Evolutionary conservation across 352 stramenopile genomes (phyloP), one percentile per base, ranked within the genome.

Genomic region (Thalassiosira sp.): DNA sequence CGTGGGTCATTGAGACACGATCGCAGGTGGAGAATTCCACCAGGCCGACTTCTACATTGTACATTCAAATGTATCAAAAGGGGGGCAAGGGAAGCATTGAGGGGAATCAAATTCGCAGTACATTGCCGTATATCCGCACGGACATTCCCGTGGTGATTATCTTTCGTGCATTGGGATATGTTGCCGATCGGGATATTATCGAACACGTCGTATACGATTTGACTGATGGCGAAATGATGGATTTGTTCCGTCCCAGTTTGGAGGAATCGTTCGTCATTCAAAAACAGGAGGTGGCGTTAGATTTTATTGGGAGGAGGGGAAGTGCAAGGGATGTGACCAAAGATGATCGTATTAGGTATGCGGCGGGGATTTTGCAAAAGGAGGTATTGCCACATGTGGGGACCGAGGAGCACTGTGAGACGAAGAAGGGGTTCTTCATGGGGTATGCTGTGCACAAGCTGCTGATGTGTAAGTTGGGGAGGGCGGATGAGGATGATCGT

Each of bases 371-470:
- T 88, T 80, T 99, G 33, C 97, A 99, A 90, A 99, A 99, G 85
- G 97, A 99, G 82, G 86, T 94, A 1, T 90, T 99, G 37, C 97
- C 97, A 1, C 97, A 99, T 87, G 97, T 99, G 10, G 97, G 97
- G 65, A 96, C 97, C 0, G 96, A 98, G 72, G 96, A 98, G 76
- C 95, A 98, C 87, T 98, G 96, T 67, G 96, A 98, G 87, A 98
- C 96, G 3, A 95, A 94, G 66, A 96, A 96, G 77, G 93, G 90
- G 49, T 99, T 99, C 82, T 99, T 99, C 82, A 84, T 99, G 6
- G 97, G 97, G 43, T 99, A 99, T 86, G 96, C 98, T 11, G 97
- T 99, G 20, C 97, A 99, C 92, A 99, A 99, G 81, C 81, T 99
- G 64, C 92, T 99, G 43, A 98, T 98, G 93, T 99, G 97, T 79